Conservation (phyloP, 306 rosid genomes). For the Phaseolus lunatus region DNA sequence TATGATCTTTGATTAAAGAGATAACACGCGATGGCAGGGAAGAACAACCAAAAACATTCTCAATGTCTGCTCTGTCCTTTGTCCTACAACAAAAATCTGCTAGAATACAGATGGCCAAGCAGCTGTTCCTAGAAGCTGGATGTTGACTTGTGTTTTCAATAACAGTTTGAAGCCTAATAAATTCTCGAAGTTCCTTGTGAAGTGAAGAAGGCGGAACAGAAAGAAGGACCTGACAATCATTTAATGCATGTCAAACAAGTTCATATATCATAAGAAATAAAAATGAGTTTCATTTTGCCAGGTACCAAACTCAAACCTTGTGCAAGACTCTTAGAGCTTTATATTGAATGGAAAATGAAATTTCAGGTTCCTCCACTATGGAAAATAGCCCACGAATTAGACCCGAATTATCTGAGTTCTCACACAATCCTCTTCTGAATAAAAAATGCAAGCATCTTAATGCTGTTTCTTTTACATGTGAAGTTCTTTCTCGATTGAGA, state of each 20-base stretch:
- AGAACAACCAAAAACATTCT: conserved; percentile 40
- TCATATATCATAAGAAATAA: not conserved
- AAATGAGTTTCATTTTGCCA: not conserved
- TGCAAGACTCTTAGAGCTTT: conserved; percentile 12
- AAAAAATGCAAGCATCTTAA: conserved; percentile 68
- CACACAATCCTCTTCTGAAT: conserved; percentile 51
- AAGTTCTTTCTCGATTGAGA: conserved; percentile 54
- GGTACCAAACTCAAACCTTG: conserved; percentile 1
- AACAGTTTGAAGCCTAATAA: conserved; percentile 15
- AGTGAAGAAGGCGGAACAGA: conserved; percentile 5
- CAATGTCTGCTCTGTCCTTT: conserved; percentile 35
- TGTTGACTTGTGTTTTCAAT: not conserved
- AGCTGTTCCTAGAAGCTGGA: conserved; percentile 1
- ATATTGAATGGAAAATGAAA: conserved; percentile 15
- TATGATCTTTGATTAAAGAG: conserved; percentile 57
- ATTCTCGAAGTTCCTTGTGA: not conserved
- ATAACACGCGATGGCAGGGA: conserved; percentile 51
- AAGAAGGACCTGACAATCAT: conserved; percentile 14
- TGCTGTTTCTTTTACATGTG: conserved; percentile 56
- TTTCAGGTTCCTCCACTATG: conserved; percentile 26
- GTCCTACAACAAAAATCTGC: conserved; percentile 52
- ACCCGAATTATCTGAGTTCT: conserved; percentile 44
- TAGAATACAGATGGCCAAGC: conserved; percentile 18
- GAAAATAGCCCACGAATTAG: conserved; percentile 20
- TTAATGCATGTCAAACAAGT: not conserved